These are phyloP conservation scores for Vitis labrusca DNA, from an alignment of 164 flowering plant species.

Conservation along the genomic window DNA sequence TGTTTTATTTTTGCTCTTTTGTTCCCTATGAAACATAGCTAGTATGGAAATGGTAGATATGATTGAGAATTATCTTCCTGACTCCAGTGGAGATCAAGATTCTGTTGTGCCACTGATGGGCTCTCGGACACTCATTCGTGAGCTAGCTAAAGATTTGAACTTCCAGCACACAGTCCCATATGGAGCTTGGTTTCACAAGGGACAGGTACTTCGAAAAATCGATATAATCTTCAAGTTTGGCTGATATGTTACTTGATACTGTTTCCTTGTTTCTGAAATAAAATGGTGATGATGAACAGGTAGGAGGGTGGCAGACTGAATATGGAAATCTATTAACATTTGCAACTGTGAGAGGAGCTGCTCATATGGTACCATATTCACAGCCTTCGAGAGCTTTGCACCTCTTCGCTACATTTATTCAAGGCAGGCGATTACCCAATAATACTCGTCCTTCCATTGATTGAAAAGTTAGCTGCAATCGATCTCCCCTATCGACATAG, in stretches of 20 bases:
- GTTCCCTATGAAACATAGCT: no score
- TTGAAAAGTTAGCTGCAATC: background rate
- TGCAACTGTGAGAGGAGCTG: slow-evolving; percentile 95
- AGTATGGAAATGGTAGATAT: no score
- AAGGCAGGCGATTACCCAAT: slow-evolving; percentile 69
- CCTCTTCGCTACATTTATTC: slow-evolving; percentile 71
- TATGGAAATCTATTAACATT: slow-evolving; percentile 85
- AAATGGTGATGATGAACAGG: slow-evolving; percentile 34
- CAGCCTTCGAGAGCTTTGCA: slow-evolving; percentile 93
- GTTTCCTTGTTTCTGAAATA: background rate
- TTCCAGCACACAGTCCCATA: slow-evolving; percentile 82
- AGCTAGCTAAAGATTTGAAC: slow-evolving; percentile 73
- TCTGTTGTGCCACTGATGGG: slow-evolving; percentile 89
- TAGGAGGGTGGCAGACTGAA: slow-evolving; percentile 93
- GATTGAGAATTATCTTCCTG: no score
- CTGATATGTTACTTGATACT: no score
- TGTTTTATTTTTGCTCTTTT: no score
- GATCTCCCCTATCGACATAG: no score
- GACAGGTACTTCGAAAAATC: slow-evolving; percentile 53
- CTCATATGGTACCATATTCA: slow-evolving; percentile 96
- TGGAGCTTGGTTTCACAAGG: slow-evolving; percentile 89
- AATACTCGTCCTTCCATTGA: slow-evolving; percentile 50
- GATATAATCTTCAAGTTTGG: no score
- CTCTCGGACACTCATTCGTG: slow-evolving; percentile 76
- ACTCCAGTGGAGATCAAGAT: slow-evolving; percentile 93